phyloP scores from a whole-genome alignment of 768 basidiomycete genomes.

The Termitomyces sp. region DNA sequence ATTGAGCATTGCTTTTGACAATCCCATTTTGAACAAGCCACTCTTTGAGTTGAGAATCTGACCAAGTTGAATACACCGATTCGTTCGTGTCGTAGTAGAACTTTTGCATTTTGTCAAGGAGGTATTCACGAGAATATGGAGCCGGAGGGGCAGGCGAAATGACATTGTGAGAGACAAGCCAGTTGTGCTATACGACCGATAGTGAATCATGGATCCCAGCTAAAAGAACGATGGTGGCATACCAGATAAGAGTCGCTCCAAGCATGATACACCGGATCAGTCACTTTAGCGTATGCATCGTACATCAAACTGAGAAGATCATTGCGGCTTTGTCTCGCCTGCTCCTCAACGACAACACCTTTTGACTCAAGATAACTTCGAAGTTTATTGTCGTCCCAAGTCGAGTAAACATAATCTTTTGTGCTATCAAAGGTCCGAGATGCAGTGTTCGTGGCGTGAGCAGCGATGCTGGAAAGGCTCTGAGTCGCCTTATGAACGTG shows the following conservation, averaged over 20 bases:
- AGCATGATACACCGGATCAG: conserved; percentile 68
- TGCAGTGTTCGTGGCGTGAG: conserved; percentile 50
- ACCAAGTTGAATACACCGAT: conserved; percentile 62
- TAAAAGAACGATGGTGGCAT: conserved; percentile 17
- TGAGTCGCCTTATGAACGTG: conserved; percentile 32
- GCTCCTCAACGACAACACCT: conserved; percentile 56
- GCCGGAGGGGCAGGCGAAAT: conserved; percentile 49
- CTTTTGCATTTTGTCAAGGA: conserved; percentile 61
- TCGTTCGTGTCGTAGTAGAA: conserved; percentile 69
- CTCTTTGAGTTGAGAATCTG: conserved; percentile 65
- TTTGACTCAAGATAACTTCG: conserved; percentile 69
- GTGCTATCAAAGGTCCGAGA: conserved; percentile 54
- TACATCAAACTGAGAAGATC: conserved; percentile 69
- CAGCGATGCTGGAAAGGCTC: conserved; percentile 33
- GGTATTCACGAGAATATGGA: conserved; percentile 53
- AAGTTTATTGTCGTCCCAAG: conserved; percentile 81
- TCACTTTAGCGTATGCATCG: conserved; percentile 55
- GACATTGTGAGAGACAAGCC: conserved; percentile 78
- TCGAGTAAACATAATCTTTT: conserved; percentile 85
- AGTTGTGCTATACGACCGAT: conserved; percentile 51
- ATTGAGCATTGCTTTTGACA: conserved; percentile 65
- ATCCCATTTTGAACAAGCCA: conserved; percentile 78
- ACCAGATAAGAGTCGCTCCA: conserved; percentile 88
- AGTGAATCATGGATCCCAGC: not conserved
- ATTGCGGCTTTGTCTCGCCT: conserved; percentile 49